Base-by-base conservation (phyloP, 352 stramenopile genomes). In the Phytophthora tubulina region DNA sequence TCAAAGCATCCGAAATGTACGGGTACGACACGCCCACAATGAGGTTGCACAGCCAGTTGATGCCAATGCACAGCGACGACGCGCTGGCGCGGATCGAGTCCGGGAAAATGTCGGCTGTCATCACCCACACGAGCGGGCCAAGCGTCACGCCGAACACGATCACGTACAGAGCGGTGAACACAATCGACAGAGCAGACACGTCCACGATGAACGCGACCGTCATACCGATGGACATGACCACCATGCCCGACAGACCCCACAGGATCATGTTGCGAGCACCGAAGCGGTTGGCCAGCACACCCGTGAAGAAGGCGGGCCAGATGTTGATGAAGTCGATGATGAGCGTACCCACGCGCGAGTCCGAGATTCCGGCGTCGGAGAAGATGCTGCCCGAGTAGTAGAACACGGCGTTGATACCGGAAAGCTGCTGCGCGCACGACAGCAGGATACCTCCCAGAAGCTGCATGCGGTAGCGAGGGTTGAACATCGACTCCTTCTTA, bases 251-350 rank as follows among this genome's bases (percentile, higher is more conserved):
- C 10, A 90, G 66, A 17, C 86, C 45, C 13, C 38, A 50, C n/a
- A 91, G 54, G 4, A 90, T 71, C 74, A 92, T 83, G 31, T 49
- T 79, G 48, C 81, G 81, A 62, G 82, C 84, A n/a, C 75, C 75
- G 36, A 84, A 91, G 35, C 66, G 72, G 45, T 55, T 75, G 27
- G 65, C 56, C 51, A 73, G 30, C 35, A 67, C 42, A n/a, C 65
- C 56, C 27, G 65, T 67, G 44, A 62, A 67, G 32, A 73, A 73
- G 1, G 55, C 65, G 3, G 65, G 65, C 35, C 32, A 73, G 49
- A 73, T 73, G 56, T 73, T 73, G 50, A 67, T 73, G 39, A 73
- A 67, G 39, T 73, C 49, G 44, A 67, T 67, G 39, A 73, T 73
- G 2, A 73, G 57, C 41, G 56, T 73, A 17, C 65, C 65, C 13